A percentile compares a stretch with the other conserved stretches of the same genome.
Conservation (phyloP, 1,284 basidiomycete genomes). For the Mycena citricolor region DNA sequence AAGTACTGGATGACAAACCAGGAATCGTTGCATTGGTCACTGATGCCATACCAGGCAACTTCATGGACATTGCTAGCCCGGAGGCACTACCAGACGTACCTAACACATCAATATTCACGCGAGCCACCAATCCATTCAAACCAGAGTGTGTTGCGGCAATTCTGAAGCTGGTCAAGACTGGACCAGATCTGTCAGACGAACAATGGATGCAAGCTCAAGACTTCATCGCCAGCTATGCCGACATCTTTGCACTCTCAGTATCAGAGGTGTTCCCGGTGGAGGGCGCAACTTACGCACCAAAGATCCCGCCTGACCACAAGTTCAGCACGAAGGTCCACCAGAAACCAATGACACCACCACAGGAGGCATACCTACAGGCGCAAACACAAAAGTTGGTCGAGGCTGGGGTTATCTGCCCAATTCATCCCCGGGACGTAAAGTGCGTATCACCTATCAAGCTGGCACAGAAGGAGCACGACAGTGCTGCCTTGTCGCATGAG, state of each 20-base stretch:
- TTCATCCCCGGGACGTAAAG: conserved; percentile 1
- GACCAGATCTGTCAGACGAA: conserved; percentile 9
- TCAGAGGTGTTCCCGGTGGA: conserved; percentile 27
- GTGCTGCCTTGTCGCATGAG: conserved; percentile 19
- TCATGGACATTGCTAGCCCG: background rate
- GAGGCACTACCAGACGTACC: background rate
- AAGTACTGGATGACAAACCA: too few species aligned
- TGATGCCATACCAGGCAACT: background rate
- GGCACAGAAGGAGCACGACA: conserved; percentile 23
- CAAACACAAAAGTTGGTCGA: background rate
- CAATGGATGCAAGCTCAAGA: conserved; percentile 4
- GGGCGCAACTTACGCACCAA: conserved; percentile 26
- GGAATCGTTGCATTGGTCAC: too few species aligned
- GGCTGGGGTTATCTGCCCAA: conserved; percentile 19
- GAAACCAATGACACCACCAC: conserved; percentile 29
- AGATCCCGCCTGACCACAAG: conserved; percentile 23
- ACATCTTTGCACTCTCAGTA: conserved; percentile 32
- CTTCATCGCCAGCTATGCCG: conserved; percentile 26
- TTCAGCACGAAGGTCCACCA: conserved; percentile 30
- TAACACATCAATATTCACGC: conserved; percentile 1
- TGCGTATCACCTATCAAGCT: conserved; percentile 2
- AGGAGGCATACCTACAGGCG: conserved; percentile 23
- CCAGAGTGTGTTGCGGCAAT: conserved; percentile 4
- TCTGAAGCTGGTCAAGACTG: conserved; percentile 18
- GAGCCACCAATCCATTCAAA: conserved; percentile 10